Percentiles rank a stretch among this genome's conserved stretches.
These are phyloP conservation scores for Prunus kanzakura DNA, from an alignment of 306 rosid species.

Conservation along the genomic window DNA sequence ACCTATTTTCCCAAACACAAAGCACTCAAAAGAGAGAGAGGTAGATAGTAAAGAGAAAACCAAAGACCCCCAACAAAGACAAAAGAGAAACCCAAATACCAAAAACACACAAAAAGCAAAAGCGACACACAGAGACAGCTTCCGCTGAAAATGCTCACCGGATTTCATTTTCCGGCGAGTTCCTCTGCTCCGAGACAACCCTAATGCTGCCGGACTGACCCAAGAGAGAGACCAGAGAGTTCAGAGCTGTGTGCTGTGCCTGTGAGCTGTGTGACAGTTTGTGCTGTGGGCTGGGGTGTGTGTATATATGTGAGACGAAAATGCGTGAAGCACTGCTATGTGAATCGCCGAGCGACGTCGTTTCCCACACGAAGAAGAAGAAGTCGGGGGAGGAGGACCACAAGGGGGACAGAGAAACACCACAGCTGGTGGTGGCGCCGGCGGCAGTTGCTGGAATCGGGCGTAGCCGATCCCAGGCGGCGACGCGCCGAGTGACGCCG, in stretches of 20 bases:
- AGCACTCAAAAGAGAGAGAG: conserved; percentile 43
- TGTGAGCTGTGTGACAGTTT: background rate
- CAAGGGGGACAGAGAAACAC: conserved; percentile 25
- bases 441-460: conserved; percentile 11
- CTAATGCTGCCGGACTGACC: background rate
- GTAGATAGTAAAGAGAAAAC: background rate
- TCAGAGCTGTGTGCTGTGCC: background rate
- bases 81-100: background rate
- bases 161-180: conserved; percentile 5
- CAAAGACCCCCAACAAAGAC: background rate
- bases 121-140: too few species aligned
- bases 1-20: conserved; percentile 37
- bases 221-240: background rate
- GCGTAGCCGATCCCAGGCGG: conserved; percentile 61
- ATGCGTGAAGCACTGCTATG: conserved; percentile 62
- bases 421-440: conserved; percentile 31
- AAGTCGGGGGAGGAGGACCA: conserved; percentile 30
- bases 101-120: background rate
- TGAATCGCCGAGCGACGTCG: conserved; percentile 32
- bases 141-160: conserved; percentile 5
- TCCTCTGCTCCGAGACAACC: too few species aligned
- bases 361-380: conserved; percentile 48
- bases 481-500: conserved; percentile 66
- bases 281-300: background rate
- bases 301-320: conserved; percentile 37